Percentiles rank a stretch among this genome's conserved stretches.
These are phyloP conservation scores for Atkinsonella hypoxylon DNA, from an alignment of 2,329 filamentous ascomycete genomes.

Conservation along the genomic window DNA sequence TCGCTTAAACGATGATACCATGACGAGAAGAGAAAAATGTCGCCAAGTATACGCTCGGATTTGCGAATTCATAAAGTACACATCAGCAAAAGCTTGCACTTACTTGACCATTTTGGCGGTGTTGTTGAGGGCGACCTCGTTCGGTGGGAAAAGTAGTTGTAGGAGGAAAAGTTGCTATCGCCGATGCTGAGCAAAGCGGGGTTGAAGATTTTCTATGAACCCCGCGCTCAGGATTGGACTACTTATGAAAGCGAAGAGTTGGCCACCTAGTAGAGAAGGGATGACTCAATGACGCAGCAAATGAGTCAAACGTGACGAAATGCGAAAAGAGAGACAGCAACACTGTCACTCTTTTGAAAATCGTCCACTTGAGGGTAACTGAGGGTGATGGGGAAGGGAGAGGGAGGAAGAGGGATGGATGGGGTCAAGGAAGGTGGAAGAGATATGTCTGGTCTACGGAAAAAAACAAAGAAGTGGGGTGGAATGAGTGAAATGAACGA, in stretches of 20 bases:
- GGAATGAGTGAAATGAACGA: background rate
- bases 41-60: background rate
- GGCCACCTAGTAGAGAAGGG: conserved; percentile 1
- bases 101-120: conserved; percentile 99
- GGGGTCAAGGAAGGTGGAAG: conserved; percentile 7
- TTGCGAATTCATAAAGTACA: conserved; percentile 2
- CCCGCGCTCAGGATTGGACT: conserved; percentile 20
- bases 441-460: background rate
- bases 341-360: conserved; percentile 27
- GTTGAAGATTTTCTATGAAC: conserved; percentile 28
- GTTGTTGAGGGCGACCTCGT: conserved; percentile 37
- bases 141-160: conserved; percentile 23
- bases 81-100: conserved; percentile 33
- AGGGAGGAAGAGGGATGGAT: conserved; percentile 15
- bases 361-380: conserved; percentile 21
- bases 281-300: conserved; percentile 8
- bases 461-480: conserved; percentile 5
- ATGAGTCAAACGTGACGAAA: conserved; percentile 19
- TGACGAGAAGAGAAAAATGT: conserved; percentile 5
- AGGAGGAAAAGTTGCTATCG: conserved; percentile 15
- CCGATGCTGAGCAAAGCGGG: conserved; percentile 27
- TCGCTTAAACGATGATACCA: background rate
- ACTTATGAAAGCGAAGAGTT: conserved; percentile 6
- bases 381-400: conserved; percentile 12
- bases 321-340: conserved; percentile 25